Base-by-base conservation (phyloP, 1,284 basidiomycete species). In the Puccinia horiana region DNA sequence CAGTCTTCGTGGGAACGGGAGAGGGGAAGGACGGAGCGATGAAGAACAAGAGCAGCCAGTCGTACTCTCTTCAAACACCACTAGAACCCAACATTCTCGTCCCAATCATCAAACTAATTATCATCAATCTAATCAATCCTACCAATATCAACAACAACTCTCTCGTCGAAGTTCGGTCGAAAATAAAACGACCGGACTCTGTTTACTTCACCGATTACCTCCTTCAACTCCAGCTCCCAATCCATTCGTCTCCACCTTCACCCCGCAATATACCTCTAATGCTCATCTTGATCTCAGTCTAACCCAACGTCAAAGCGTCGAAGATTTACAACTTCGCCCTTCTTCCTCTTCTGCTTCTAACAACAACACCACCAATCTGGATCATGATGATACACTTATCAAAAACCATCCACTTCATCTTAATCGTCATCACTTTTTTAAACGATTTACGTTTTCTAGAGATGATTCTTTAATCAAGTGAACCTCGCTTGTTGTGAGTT, bases 131-230 rank as follows among this genome's bases (percentile, higher is more conserved):
- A 32, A 20, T 16, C 44, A 47, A 58, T 4, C 9, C 32, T 37
- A 42, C 40, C 63, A 42, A 32, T 42, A 42, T 20, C 26, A 29
- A 29, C 69, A 72, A 18, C 69, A 72, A 49, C 77, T 52, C 16
- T 80, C 77, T 40, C 42, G 77, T 8, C 2, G 77, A 40, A 70
- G 65, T 35, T 80, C 77, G 37, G 77, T 80, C 1, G 77, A 80
- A n/a, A 52, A 72, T 12, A 40, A 42, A 44, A 37, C 54, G 16
- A 76, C 58, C 37, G 56, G 56, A 18, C 23, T 58, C 56, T n/a
- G 1, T 8, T n/a, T 58, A 18, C 12, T 26, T n/a, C 56, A 26
- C 6, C 56, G 23, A 8, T 8, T n/a, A 5, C n/a, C 4, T 58
- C 56, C 56, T 14, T 8, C 20, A 8, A 11, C 6, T 52, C 49